These are phyloP conservation scores for Fusarium sp. DNA, from an alignment of 2,329 filamentous ascomycete species.

Conservation along the genomic window DNA sequence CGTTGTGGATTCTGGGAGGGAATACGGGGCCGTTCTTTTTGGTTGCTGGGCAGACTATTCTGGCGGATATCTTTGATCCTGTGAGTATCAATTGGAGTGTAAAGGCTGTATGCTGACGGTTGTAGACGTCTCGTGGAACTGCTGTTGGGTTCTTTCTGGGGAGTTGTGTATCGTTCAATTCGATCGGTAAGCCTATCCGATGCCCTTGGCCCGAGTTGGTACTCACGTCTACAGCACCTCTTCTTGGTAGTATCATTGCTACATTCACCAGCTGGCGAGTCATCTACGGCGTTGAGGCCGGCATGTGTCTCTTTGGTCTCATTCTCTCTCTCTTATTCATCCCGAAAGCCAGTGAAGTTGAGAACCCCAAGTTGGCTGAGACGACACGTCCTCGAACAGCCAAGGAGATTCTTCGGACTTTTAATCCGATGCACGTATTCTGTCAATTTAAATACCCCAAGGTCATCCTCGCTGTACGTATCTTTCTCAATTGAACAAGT, in stretches of 20 bases:
- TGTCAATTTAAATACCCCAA: constrained; percentile 38
- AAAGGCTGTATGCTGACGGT: background rate
- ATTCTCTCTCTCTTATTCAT: constrained; percentile 41
- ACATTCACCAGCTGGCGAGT: constrained; percentile 44
- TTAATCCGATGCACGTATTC: constrained; percentile 44
- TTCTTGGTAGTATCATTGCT: constrained; percentile 43
- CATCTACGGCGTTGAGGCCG: constrained; percentile 42
- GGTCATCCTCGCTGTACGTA: constrained; percentile 38
- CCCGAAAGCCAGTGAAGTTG: constrained; percentile 36
- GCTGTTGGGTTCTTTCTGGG: constrained; percentile 43
- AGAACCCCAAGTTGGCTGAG: constrained; percentile 34
- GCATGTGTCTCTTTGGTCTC: constrained; percentile 41
- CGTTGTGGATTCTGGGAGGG: constrained; percentile 41
- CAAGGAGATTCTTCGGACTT: constrained; percentile 32
- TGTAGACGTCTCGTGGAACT: constrained; percentile 37
- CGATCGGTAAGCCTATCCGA: constrained; percentile 31
- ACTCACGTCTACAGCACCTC: constrained; percentile 26
- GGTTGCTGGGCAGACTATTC: constrained; percentile 41
- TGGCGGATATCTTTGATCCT: constrained; percentile 43
- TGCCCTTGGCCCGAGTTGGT: fast-evolving
- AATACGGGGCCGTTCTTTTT: constrained; percentile 43
- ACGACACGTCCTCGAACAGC: constrained; percentile 5
- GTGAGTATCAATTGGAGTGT: background rate
- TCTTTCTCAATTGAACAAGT: fast-evolving
- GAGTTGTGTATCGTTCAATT: constrained; percentile 41